Evolutionary conservation across 2,329 filamentous ascomycete species (phyloP).

Genomic region (Calonectria multiphialidica): DNA sequence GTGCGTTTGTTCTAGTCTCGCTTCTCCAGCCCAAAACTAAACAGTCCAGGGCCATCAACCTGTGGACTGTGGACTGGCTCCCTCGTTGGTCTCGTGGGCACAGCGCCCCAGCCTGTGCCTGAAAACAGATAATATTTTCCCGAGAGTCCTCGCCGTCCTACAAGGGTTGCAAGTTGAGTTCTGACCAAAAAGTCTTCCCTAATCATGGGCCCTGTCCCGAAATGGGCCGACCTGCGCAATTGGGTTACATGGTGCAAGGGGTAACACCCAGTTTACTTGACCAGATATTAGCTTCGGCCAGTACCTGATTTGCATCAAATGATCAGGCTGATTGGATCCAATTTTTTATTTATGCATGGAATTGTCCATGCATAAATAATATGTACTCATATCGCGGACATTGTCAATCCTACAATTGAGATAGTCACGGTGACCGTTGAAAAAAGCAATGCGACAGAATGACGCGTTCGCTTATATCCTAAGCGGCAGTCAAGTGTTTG

Average conservation of each 20-base stretch:
- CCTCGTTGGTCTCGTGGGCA: neutral
- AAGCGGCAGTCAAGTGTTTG: too few species aligned
- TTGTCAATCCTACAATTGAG: neutral
- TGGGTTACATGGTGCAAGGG: slow-evolving; percentile 2
- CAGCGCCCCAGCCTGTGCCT: neutral
- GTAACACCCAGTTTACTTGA: neutral
- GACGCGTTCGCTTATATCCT: neutral
- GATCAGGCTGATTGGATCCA: neutral
- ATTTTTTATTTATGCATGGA: neutral
- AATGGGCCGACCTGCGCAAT: neutral
- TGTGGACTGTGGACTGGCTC: neutral
- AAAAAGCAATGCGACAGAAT: neutral
- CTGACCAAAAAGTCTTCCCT: neutral
- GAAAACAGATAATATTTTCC: neutral
- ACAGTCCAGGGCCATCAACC: neutral
- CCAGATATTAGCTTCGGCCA: neutral
- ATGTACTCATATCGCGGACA: neutral
- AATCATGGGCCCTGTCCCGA: neutral
- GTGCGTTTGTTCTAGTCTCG: neutral
- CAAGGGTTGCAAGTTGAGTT: neutral
- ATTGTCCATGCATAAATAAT: too few species aligned
- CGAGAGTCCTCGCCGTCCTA: neutral
- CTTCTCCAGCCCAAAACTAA: neutral
- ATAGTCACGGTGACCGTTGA: neutral
- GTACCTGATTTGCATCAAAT: neutral